phyloP scores from a whole-genome alignment of 495 filamentous ascomycete species.

The Darksidea phi region DNA sequence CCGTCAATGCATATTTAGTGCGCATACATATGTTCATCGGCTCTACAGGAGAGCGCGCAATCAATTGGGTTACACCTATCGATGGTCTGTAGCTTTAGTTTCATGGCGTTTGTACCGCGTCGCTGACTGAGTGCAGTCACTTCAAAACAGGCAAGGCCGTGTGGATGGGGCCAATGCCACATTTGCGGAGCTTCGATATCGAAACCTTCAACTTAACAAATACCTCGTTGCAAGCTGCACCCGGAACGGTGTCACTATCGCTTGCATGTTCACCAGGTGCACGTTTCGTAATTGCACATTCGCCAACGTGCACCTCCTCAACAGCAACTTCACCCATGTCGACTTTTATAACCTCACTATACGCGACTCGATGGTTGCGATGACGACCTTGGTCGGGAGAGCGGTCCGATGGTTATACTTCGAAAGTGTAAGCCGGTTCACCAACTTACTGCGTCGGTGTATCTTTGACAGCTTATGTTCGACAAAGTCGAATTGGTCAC shows the following conservation, averaged over 20 bases:
- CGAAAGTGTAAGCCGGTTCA: background rate
- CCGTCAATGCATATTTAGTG: too few species aligned
- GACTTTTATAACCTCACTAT: background rate
- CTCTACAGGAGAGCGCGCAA: background rate
- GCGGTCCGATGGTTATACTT: background rate
- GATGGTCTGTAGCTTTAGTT: background rate
- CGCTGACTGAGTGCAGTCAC: background rate
- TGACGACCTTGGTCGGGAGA: background rate
- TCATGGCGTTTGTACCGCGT: background rate
- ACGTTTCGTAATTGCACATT: constrained; percentile 6
- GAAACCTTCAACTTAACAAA: background rate
- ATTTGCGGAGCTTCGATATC: background rate
- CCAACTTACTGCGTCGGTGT: background rate
- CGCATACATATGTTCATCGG: too few species aligned
- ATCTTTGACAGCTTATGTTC: background rate
- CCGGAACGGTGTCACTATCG: background rate
- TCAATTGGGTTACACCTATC: background rate
- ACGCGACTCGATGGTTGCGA: background rate
- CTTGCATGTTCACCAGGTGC: background rate
- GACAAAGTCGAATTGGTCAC: background rate
- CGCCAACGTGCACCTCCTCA: background rate
- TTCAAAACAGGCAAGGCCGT: background rate
- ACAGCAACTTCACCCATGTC: background rate
- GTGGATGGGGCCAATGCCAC: background rate
- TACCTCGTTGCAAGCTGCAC: constrained; percentile 8